Percentiles rank a stretch among this genome's conserved stretches.
Conservation (phyloP, 2,329 filamentous ascomycete genomes). For the Penicillium sclerotigenum region DNA sequence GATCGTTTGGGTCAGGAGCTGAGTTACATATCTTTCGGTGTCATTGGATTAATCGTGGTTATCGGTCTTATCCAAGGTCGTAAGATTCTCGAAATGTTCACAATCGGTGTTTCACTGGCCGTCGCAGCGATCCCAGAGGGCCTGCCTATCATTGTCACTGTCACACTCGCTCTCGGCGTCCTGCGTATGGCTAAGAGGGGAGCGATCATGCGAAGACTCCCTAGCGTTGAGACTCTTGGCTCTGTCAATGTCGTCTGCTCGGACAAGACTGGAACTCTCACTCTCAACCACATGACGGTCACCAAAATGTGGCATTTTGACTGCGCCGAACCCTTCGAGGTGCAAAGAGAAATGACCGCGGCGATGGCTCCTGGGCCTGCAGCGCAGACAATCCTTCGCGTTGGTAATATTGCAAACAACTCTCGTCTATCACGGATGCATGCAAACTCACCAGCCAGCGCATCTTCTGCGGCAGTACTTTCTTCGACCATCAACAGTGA, state of each 20-base stretch:
- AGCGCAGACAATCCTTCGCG: slow-evolving; percentile 75
- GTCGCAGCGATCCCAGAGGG: slow-evolving; percentile 96
- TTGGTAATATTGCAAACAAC: slow-evolving; percentile 97
- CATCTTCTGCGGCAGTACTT: slow-evolving; percentile 72
- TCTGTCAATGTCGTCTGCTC: slow-evolving; percentile 99
- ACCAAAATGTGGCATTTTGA: slow-evolving; percentile 97
- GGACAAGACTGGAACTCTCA: slow-evolving; percentile 95
- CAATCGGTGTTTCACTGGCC: slow-evolving; percentile 92
- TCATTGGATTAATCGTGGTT: slow-evolving; percentile 89
- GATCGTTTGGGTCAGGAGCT: slow-evolving; percentile 94
- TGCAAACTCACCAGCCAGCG: slow-evolving; percentile 66
- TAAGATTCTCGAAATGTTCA: slow-evolving; percentile 88
- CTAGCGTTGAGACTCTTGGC: slow-evolving; percentile 93
- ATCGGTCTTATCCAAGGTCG: slow-evolving; percentile 89
- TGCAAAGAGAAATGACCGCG: slow-evolving; percentile 53
- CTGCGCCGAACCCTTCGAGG: slow-evolving; percentile 54
- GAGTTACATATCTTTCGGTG: slow-evolving; percentile 92
- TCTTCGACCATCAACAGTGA: slow-evolving; percentile 70
- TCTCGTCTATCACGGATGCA: slow-evolving; percentile 72
- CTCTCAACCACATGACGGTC: slow-evolving; percentile 97
- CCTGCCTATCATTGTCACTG: slow-evolving; percentile 95
- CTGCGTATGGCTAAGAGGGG: slow-evolving; percentile 93
- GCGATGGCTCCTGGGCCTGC: slow-evolving; percentile 64
- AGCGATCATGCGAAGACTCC: slow-evolving; percentile 91
- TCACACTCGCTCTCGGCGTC: slow-evolving; percentile 90